Conservation (phyloP, 305 asterid genomes). For the Fraxinus latifolia region DNA sequence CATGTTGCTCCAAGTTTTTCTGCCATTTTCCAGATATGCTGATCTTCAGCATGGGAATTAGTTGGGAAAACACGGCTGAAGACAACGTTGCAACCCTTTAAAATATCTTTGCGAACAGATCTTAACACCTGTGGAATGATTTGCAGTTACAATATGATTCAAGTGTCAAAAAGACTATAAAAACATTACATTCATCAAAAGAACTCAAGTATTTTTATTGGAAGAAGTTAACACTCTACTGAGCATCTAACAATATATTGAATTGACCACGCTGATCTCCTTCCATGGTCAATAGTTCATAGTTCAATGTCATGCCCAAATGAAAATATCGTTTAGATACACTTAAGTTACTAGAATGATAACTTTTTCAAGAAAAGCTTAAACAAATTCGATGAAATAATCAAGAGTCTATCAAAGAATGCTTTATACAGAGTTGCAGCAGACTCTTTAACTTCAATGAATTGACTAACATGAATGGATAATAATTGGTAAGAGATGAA, state of each 20-base stretch:
- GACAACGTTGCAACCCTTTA: constrained; percentile 52
- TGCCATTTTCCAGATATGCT: constrained; percentile 59
- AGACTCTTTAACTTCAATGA: neutral
- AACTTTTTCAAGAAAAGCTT: neutral
- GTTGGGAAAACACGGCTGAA: constrained; percentile 58
- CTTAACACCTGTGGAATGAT: constrained; percentile 43
- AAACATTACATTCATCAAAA: neutral
- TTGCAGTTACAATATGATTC: neutral
- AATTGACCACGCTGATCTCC: neutral
- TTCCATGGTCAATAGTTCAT: neutral
- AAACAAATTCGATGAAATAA: neutral
- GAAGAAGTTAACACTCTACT: neutral
- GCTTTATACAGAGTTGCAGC: neutral
- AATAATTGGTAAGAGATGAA: neutral
- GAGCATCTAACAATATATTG: neutral
- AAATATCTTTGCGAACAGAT: constrained; percentile 41
- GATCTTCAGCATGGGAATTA: constrained; percentile 46
- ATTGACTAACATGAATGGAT: neutral
- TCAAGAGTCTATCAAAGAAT: neutral
- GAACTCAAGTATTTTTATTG: neutral
- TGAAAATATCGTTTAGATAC: neutral
- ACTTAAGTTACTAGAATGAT: neutral
- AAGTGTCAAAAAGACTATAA: too few species aligned
- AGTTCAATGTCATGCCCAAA: neutral
- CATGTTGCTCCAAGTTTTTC: constrained; percentile 64